Conservation (phyloP, 768 basidiomycete species). For the Psilocybe sp. region DNA sequence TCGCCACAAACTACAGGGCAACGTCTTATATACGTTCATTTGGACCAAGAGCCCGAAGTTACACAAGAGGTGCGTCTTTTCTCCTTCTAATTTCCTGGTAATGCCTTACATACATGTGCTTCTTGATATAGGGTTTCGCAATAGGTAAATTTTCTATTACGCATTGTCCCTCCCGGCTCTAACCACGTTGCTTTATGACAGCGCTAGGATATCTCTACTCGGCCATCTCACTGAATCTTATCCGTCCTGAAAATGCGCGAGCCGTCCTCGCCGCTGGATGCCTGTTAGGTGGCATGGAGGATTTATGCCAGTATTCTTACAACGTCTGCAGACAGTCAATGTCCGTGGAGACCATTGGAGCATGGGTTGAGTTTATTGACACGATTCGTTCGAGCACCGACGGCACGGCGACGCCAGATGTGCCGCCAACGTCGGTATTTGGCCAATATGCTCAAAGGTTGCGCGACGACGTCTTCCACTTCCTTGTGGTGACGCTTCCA, state of each 20-base stretch:
- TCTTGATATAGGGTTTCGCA: slow-evolving; percentile 58
- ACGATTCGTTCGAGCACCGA: slow-evolving; percentile 47
- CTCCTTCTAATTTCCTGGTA: slow-evolving; percentile 6
- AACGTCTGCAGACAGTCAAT: slow-evolving; percentile 75
- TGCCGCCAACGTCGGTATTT: slow-evolving; percentile 58
- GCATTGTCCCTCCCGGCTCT: slow-evolving; percentile 1
- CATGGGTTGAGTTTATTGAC: slow-evolving; percentile 79
- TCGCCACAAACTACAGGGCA: slow-evolving; percentile 65
- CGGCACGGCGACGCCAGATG: slow-evolving; percentile 48
- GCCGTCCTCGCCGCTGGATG: slow-evolving; percentile 83
- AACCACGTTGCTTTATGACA: slow-evolving; percentile 25
- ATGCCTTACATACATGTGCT: slow-evolving; percentile 10
- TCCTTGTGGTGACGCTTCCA: slow-evolving; percentile 73
- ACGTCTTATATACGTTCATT: slow-evolving; percentile 68
- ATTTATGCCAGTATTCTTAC: slow-evolving; percentile 78
- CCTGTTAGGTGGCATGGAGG: slow-evolving; percentile 84
- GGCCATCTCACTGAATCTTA: slow-evolving; percentile 60
- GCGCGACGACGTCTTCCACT: slow-evolving; percentile 75
- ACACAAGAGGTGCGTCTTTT: slow-evolving; percentile 69
- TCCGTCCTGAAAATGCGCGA: slow-evolving; percentile 79
- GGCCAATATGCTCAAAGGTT: slow-evolving; percentile 75
- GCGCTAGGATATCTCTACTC: slow-evolving; percentile 84
- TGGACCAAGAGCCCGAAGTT: slow-evolving; percentile 79
- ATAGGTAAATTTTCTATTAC: slow-evolving; percentile 47
- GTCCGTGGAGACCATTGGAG: slow-evolving; percentile 66